phyloP scores from a whole-genome alignment of 768 basidiomycete species.

The Heimioporus sp. region DNA sequence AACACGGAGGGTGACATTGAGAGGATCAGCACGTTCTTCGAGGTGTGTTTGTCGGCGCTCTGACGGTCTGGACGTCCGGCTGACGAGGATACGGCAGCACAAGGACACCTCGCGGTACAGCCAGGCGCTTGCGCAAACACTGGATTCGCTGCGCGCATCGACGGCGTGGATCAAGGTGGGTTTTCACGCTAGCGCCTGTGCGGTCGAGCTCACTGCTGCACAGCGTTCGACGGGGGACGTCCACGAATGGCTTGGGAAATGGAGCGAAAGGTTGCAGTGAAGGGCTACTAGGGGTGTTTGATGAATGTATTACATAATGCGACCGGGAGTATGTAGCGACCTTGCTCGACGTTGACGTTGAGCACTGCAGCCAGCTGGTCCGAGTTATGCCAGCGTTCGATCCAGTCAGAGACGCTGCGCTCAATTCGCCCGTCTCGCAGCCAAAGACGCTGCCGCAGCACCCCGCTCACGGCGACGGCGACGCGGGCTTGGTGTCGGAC shows the following conservation, averaged over 20 bases:
- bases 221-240: conserved; percentile 63
- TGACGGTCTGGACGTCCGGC: neutral
- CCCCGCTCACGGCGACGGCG: conserved; percentile 20
- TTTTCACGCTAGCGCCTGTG: neutral
- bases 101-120: conserved; percentile 71
- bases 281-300: neutral
- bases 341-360: neutral
- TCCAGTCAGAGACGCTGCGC: conserved; percentile 84
- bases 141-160: conserved; percentile 66
- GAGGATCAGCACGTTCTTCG: conserved; percentile 69
- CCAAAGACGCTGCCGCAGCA: conserved; percentile 35
- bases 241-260: conserved; percentile 45
- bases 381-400: conserved; percentile 61
- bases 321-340: neutral
- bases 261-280: neutral
- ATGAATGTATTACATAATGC: conserved; percentile 15
- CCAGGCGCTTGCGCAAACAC: conserved; percentile 58
- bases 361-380: conserved; percentile 5
- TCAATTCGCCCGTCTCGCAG: conserved; percentile 67
- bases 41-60: conserved; percentile 39
- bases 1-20: conserved; percentile 68
- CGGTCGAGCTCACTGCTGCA: neutral
- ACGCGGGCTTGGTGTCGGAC: conserved; percentile 11
- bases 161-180: conserved; percentile 61
- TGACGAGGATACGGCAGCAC: conserved; percentile 44